These are phyloP conservation scores for Coprinopsis cinerea DNA, from an alignment of 768 basidiomycete species.

Conservation along the genomic window DNA sequence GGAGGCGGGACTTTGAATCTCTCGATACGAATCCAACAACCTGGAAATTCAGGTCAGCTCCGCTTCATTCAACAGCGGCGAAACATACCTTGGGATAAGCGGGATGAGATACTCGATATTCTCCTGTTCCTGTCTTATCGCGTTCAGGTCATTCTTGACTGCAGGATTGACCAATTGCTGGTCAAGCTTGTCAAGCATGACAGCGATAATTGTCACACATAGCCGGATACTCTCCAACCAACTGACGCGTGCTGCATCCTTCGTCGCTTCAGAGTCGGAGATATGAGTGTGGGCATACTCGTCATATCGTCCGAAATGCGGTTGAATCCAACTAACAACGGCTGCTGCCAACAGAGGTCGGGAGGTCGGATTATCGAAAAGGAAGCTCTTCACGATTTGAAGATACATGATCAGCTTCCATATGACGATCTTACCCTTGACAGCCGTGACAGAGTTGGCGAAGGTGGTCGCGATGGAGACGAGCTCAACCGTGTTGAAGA, in stretches of 20 bases:
- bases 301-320: slow-evolving; percentile 89
- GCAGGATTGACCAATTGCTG: slow-evolving; percentile 66
- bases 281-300: slow-evolving; percentile 62
- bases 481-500: slow-evolving; percentile 77
- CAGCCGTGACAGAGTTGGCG: slow-evolving; percentile 71
- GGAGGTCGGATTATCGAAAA: slow-evolving; percentile 79
- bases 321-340: slow-evolving; percentile 91
- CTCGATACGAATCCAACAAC: slow-evolving; percentile 82
- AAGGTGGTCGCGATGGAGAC: slow-evolving; percentile 85
- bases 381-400: slow-evolving; percentile 82
- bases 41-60: slow-evolving; percentile 39
- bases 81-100: slow-evolving; percentile 69
- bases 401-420: slow-evolving; percentile 94
- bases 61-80: not conserved
- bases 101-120: slow-evolving; percentile 84
- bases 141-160: slow-evolving; percentile 52
- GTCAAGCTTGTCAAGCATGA: slow-evolving; percentile 88
- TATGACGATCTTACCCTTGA: slow-evolving; percentile 83
- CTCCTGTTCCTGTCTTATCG: slow-evolving; percentile 78
- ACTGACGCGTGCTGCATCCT: slow-evolving; percentile 70
- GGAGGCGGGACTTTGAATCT: slow-evolving; percentile 66
- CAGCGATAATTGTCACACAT: slow-evolving; percentile 81
- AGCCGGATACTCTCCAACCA: slow-evolving; percentile 93
- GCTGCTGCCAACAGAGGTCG: slow-evolving; percentile 79
- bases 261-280: slow-evolving; percentile 58